Percentiles rank a stretch among this genome's conserved stretches.
Conservation (phyloP, 306 rosid species). For the Purshia tridentata region DNA sequence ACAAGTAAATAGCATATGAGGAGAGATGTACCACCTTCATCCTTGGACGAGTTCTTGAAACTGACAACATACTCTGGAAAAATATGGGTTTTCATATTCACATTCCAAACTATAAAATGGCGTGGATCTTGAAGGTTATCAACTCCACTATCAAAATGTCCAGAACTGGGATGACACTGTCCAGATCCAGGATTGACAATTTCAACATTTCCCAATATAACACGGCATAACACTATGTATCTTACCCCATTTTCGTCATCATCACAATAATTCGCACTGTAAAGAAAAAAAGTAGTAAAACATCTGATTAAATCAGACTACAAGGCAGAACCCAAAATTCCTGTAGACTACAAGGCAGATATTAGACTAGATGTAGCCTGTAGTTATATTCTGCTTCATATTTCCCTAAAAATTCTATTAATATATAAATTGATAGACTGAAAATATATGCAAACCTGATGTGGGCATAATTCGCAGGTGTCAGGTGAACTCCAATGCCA, state of each 20-base stretch:
- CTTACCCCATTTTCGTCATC: slow-evolving; percentile 36
- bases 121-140: slow-evolving; percentile 36
- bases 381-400: not conserved
- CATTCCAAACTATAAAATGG: slow-evolving; percentile 30
- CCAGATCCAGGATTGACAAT: slow-evolving; percentile 27
- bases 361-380: too few relatives aligned
- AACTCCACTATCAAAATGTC: slow-evolving; percentile 33
- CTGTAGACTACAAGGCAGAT: too few relatives aligned
- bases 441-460: slow-evolving; percentile 21
- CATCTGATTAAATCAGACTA: not conserved
- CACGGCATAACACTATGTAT: slow-evolving; percentile 31
- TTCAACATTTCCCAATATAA: slow-evolving; percentile 35
- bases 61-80: slow-evolving; percentile 33
- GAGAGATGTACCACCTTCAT: slow-evolving; percentile 26
- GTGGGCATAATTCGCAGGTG: slow-evolving; percentile 20
- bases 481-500: slow-evolving; percentile 37
- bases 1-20: slow-evolving; percentile 8
- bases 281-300: slow-evolving; percentile 18
- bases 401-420: not conserved
- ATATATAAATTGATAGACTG: not conserved
- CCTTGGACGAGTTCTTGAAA: slow-evolving; percentile 25
- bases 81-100: slow-evolving; percentile 32
- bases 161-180: slow-evolving; percentile 34
- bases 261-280: slow-evolving; percentile 29
- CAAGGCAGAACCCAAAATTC: not conserved